phyloP scores from a whole-genome alignment of 129 eudicot species.

The Saposhnikovia divaricata region DNA sequence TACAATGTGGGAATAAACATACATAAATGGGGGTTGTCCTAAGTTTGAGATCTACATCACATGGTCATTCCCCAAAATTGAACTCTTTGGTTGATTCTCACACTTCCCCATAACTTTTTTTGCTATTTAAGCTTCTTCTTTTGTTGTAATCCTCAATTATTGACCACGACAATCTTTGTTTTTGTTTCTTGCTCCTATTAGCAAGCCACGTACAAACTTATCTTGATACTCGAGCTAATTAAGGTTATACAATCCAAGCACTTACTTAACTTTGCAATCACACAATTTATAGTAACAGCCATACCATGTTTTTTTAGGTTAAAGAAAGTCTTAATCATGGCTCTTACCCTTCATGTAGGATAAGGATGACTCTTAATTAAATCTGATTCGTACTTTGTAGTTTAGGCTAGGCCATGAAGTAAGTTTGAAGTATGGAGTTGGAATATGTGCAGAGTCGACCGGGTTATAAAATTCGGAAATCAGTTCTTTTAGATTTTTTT shows the following conservation, averaged over 20 bases:
- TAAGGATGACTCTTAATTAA: neutral
- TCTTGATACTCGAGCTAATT: neutral
- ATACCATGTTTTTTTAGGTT: neutral
- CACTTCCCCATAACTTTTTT: neutral
- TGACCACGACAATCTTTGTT: neutral
- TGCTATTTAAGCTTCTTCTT: neutral
- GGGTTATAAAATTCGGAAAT: too few species aligned
- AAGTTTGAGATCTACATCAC: constrained; percentile 6
- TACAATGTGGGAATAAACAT: neutral
- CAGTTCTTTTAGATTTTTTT: too few species aligned
- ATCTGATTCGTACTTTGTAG: neutral
- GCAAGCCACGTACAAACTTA: neutral
- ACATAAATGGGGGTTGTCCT: neutral
- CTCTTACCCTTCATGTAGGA: neutral
- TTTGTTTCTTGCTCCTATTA: neutral
- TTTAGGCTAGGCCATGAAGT: neutral
- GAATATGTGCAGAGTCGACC: neutral
- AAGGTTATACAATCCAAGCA: neutral
- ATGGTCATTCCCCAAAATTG: neutral
- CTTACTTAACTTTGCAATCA: neutral
- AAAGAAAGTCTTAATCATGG: neutral
- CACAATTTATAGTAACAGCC: neutral
- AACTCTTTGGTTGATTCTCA: neutral
- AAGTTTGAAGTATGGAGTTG: neutral
- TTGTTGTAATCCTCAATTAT: constrained; percentile 4